These are phyloP conservation scores for Solanum chiquidenum DNA, from an alignment of 257 asterid species.

Conservation along the genomic window DNA sequence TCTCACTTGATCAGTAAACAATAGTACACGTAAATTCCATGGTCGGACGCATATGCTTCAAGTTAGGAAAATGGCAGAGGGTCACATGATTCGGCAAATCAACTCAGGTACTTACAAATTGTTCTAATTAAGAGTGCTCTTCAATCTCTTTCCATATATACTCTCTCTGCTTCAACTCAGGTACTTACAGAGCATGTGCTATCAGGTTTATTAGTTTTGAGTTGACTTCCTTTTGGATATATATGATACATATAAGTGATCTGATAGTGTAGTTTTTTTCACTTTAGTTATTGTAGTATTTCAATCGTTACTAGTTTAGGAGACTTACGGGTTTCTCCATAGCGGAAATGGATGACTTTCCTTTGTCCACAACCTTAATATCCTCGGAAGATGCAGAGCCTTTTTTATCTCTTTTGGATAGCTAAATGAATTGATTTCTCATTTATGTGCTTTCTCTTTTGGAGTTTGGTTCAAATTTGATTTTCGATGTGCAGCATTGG, in stretches of 20 bases:
- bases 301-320: neutral
- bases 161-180: too few relatives aligned
- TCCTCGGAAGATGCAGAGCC: neutral
- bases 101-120: too few relatives aligned
- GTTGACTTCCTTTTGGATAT: too few relatives aligned
- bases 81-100: too few relatives aligned
- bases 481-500: conserved; percentile 11
- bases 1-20: too few relatives aligned
- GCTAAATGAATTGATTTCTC: neutral
- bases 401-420: neutral
- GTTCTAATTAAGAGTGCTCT: too few relatives aligned
- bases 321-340: neutral
- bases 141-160: too few relatives aligned
- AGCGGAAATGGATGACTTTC: neutral
- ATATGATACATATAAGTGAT: neutral
- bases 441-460: neutral
- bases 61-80: too few relatives aligned
- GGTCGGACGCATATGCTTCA: too few relatives aligned
- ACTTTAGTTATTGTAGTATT: neutral
- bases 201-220: too few relatives aligned
- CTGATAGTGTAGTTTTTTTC: neutral
- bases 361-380: neutral
- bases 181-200: too few relatives aligned
- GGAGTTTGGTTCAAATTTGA: neutral
- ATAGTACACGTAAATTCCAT: too few relatives aligned